A percentile compares a stretch with the other conserved stretches of the same genome.
Evolutionary conservation across 257 asterid genomes (phyloP).

Genomic region (Przewalskia tangutica): DNA sequence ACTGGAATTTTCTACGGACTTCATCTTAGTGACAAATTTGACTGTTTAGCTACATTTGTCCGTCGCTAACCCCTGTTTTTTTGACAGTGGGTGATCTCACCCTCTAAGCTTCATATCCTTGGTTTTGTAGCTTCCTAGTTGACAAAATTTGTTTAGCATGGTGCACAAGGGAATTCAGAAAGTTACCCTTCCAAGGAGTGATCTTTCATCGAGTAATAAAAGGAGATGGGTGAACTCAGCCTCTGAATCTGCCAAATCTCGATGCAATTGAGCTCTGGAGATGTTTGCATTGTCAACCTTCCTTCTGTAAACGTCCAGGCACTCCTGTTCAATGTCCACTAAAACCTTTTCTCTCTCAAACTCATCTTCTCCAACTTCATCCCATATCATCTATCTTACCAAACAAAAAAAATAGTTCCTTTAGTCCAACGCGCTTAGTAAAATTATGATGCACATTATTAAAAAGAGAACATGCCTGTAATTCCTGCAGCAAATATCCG

Average conservation of each 20-base stretch:
- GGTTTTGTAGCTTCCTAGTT: not conserved
- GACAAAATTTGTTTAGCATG: not conserved
- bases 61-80: too few relatives aligned
- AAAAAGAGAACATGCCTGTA: slow-evolving; percentile 47
- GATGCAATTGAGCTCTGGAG: slow-evolving; percentile 79
- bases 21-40: too few relatives aligned
- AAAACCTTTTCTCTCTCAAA: slow-evolving; percentile 65
- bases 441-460: not conserved
- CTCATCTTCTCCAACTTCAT: slow-evolving; percentile 85
- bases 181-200: slow-evolving; percentile 81
- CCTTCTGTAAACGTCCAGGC: slow-evolving; percentile 82
- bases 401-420: not conserved
- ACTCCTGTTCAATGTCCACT: slow-evolving; percentile 80
- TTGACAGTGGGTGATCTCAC: not conserved
- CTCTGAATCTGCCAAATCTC: slow-evolving; percentile 87
- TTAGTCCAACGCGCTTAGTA: not conserved
- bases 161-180: not conserved
- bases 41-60: too few relatives aligned
- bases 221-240: slow-evolving; percentile 89
- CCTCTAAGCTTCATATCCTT: not conserved
- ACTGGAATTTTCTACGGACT: too few relatives aligned
- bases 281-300: slow-evolving; percentile 87
- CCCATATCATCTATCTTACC: slow-evolving; percentile 84
- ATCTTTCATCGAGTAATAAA: slow-evolving; percentile 86
- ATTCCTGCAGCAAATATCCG: slow-evolving; percentile 82